Percentiles rank a stretch among this genome's conserved stretches.
Conservation (phyloP, 257 asterid species). For the Lycium ferocissimum region DNA sequence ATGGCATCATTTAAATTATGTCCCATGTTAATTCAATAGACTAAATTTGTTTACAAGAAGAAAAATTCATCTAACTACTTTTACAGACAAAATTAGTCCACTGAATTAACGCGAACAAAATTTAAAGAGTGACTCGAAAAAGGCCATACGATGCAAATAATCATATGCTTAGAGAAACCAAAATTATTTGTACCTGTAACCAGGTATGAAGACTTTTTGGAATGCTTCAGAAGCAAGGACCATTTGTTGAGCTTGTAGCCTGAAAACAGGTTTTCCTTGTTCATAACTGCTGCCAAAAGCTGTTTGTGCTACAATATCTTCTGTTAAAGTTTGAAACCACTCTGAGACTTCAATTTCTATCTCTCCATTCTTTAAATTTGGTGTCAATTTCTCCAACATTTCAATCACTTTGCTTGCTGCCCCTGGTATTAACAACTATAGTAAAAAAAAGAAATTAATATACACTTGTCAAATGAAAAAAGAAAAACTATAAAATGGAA, state of each 20-base stretch:
- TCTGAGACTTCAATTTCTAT: slow-evolving; percentile 56
- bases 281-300: slow-evolving; percentile 53
- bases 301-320: slow-evolving; percentile 51
- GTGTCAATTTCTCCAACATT: slow-evolving; percentile 47
- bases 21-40: background rate
- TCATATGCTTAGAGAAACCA: background rate
- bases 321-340: slow-evolving; percentile 53
- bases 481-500: background rate
- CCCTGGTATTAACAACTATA: slow-evolving; percentile 49
- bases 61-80: too few relatives aligned
- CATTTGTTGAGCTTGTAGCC: slow-evolving; percentile 55
- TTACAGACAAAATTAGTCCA: background rate
- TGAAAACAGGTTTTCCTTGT: slow-evolving; percentile 53
- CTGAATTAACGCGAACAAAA: background rate
- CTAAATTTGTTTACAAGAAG: background rate
- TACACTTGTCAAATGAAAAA: background rate
- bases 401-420: slow-evolving; percentile 51
- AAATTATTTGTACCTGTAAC: slow-evolving; percentile 46
- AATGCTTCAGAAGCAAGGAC: slow-evolving; percentile 50
- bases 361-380: slow-evolving; percentile 28
- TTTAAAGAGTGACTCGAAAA: background rate
- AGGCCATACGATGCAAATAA: background rate
- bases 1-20: background rate
- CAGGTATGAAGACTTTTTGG: slow-evolving; percentile 54
- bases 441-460: background rate